A percentile compares a stretch with the other conserved stretches of the same genome.
These are phyloP conservation scores for Botrytis galanthina DNA, from an alignment of 2,329 filamentous ascomycete species.

Conservation along the genomic window DNA sequence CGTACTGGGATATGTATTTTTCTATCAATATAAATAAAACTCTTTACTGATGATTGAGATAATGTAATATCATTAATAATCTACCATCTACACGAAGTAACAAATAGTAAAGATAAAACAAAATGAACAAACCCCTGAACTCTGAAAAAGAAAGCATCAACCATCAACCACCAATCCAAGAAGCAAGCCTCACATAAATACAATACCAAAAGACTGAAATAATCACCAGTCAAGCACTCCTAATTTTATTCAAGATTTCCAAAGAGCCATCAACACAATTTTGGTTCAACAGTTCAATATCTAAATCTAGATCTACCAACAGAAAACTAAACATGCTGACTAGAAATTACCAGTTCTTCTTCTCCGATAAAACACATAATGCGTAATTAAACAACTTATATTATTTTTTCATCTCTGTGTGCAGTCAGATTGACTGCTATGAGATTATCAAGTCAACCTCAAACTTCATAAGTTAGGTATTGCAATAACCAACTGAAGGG, in stretches of 20 bases:
- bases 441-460: neutral
- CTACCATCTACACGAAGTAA: no score
- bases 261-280: neutral
- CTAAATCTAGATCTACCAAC: neutral
- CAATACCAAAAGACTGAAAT: neutral
- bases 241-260: neutral
- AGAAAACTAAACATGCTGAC: neutral
- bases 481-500: rapidly evolving
- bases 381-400: no score
- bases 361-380: no score
- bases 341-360: neutral
- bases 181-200: neutral
- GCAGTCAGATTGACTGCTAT: neutral
- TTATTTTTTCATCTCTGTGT: neutral
- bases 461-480: neutral
- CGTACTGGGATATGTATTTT: neutral
- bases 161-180: neutral
- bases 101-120: no score
- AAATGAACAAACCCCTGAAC: no score
- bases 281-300: rapidly evolving
- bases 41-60: no score
- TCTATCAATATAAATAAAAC: no score
- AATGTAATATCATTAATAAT: no score
- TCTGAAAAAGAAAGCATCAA: neutral
- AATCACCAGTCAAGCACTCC: rapidly evolving